phyloP scores from a whole-genome alignment of 805 yeast species.

The Wickerhamomyces subpelliculosus region DNA sequence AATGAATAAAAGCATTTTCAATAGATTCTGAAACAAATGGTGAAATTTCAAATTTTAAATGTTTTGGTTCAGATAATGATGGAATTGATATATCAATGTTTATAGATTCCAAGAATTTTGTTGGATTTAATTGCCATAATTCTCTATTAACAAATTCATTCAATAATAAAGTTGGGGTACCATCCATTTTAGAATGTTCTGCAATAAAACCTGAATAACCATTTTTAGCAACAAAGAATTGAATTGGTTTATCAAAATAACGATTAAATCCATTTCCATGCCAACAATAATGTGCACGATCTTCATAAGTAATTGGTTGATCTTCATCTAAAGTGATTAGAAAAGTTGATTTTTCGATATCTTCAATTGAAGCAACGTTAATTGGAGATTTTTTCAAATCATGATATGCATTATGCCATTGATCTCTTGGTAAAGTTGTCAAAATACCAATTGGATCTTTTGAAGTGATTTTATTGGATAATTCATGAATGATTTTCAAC shows the following conservation, averaged over 20 bases:
- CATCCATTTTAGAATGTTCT: constrained; percentile 98
- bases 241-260: constrained; percentile 86
- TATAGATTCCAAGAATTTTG: constrained; percentile 18
- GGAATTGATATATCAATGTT: constrained; percentile 3
- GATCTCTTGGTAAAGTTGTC: constrained; percentile 81
- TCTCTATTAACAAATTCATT: constrained; percentile 67
- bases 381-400: constrained; percentile 53
- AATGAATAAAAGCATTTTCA: constrained; percentile 45
- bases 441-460: constrained; percentile 57
- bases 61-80: constrained; percentile 11
- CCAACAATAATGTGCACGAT: constrained; percentile 82
- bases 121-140: constrained; percentile 40
- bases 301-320: constrained; percentile 69
- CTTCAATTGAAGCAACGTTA: constrained; percentile 53
- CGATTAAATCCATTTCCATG: constrained; percentile 93
- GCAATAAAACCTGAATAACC: constrained; percentile 91
- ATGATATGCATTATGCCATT: constrained; percentile 57
- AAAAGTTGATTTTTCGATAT: constrained; percentile 73
- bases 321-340: constrained; percentile 72
- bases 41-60: constrained; percentile 52
- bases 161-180: constrained; percentile 87
- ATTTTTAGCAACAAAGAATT: constrained; percentile 73
- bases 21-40: constrained; percentile 46
- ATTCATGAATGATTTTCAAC: constrained; percentile 41
- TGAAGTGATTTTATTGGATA: constrained; percentile 18